Evolutionary conservation across 1,284 basidiomycete genomes (phyloP).

Genomic region (Tylopilus sp.): DNA sequence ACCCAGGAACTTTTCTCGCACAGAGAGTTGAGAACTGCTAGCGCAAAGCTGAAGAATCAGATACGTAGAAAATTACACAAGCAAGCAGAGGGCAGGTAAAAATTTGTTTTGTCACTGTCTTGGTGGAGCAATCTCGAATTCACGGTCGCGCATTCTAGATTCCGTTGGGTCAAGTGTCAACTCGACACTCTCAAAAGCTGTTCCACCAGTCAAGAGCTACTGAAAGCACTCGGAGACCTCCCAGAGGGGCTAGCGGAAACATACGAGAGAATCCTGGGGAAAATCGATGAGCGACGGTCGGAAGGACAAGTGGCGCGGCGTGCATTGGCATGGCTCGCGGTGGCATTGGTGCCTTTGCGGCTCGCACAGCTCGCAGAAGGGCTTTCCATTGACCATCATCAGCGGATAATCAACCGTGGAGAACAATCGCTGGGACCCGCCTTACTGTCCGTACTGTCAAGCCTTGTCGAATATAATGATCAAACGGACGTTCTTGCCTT

Average conservation of each 20-base stretch:
- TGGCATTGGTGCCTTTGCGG: slow-evolving; percentile 3
- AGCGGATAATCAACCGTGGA: background rate
- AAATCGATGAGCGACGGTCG: background rate
- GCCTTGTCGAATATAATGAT: slow-evolving; percentile 12
- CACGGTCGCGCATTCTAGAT: background rate
- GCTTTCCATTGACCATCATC: background rate
- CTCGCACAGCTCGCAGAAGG: slow-evolving; percentile 6
- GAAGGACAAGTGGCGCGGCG: slow-evolving; percentile 6
- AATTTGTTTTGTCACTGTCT: background rate
- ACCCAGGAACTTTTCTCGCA: slow-evolving; percentile 3
- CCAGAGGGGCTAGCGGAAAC: no score
- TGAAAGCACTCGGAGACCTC: no score
- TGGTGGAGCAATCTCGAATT: background rate
- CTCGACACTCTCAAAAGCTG: slow-evolving; percentile 11
- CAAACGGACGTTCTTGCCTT: background rate
- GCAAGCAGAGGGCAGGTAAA: slow-evolving; percentile 9
- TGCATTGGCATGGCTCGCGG: slow-evolving; percentile 8
- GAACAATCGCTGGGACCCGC: background rate
- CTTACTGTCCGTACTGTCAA: background rate
- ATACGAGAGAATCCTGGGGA: no score
- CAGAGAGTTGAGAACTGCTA: background rate
- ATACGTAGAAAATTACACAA: background rate
- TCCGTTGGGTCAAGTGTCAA: slow-evolving; percentile 17
- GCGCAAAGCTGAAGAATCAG: background rate
- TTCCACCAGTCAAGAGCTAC: background rate